phyloP scores from a whole-genome alignment of 2,329 filamentous ascomycete genomes.

The Stemphylium beticola region DNA sequence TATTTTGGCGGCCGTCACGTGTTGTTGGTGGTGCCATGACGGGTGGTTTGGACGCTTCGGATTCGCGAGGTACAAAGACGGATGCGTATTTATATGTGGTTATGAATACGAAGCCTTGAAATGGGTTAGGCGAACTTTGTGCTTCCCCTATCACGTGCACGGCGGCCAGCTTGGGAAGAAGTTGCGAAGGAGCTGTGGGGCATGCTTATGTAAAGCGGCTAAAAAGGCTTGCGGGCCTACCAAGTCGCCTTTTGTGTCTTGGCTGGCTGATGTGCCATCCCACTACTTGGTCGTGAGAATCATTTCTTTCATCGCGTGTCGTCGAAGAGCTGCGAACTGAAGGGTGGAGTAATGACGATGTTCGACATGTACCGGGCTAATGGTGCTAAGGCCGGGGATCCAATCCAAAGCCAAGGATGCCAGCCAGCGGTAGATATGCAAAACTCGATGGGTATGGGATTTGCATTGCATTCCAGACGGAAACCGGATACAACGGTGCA shows the following conservation, averaged over 20 bases:
- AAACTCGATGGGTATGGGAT: not conserved
- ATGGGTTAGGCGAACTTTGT: not conserved
- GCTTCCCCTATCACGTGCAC: not conserved
- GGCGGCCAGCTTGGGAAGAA: not conserved
- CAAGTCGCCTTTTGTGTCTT: not conserved
- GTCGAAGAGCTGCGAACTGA: not conserved
- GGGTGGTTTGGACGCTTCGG: not conserved
- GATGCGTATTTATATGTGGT: not conserved
- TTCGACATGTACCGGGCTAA: no score
- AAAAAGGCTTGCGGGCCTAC: not conserved
- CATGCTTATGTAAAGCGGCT: conserved; percentile 6
- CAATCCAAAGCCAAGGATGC: not conserved
- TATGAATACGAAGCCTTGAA: not conserved
- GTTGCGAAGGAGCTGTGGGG: not conserved
- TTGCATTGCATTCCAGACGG: not conserved
- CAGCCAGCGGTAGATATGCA: no score
- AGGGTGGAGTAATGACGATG: not conserved
- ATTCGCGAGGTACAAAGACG: not conserved
- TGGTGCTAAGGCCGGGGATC: not conserved
- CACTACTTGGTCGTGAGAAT: no score
- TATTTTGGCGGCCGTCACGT: conserved; percentile 14
- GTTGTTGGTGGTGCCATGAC: conserved; percentile 13
- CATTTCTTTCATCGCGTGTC: not conserved
- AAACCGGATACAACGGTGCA: not conserved
- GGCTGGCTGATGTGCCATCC: not conserved